phyloP scores from a whole-genome alignment of 1,139 yeast genomes.

The Hansenula lynferdii region DNA sequence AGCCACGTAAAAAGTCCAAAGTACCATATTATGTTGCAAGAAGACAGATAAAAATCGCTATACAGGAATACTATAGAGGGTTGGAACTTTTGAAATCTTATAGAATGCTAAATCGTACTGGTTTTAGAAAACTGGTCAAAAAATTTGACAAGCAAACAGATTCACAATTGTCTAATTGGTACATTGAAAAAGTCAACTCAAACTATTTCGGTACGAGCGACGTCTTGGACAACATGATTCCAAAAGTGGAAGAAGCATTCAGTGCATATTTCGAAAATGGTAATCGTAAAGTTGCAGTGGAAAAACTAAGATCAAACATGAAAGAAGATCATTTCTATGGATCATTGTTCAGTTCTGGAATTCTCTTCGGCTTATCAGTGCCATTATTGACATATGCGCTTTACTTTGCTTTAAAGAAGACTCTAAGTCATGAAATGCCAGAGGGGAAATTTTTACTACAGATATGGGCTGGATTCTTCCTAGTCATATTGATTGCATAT shows the following conservation, averaged over 20 bases:
- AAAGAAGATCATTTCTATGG: constrained; percentile 35
- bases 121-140: constrained; percentile 81
- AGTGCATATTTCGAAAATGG: constrained; percentile 66
- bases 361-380: constrained; percentile 63
- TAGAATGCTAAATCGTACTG: constrained; percentile 76
- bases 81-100: constrained; percentile 75
- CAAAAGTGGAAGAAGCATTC: constrained; percentile 63
- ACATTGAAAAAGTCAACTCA: constrained; percentile 52
- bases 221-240: constrained; percentile 54
- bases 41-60: constrained; percentile 69
- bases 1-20: constrained; percentile 26
- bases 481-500: constrained; percentile 52
- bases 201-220: constrained; percentile 63
- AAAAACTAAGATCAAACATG: constrained; percentile 55
- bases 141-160: constrained; percentile 77
- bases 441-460: constrained; percentile 65
- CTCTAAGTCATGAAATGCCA: constrained; percentile 32
- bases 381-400: constrained; percentile 41
- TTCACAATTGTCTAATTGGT: constrained; percentile 42
- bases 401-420: constrained; percentile 26
- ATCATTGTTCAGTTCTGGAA: constrained; percentile 54
- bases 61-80: constrained; percentile 75
- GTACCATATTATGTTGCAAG: constrained; percentile 69
- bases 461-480: constrained; percentile 88
- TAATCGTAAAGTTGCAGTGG: constrained; percentile 70